Evolutionary conservation across 345 rosid genomes (phyloP).

Genomic region (Heritiera littoralis): DNA sequence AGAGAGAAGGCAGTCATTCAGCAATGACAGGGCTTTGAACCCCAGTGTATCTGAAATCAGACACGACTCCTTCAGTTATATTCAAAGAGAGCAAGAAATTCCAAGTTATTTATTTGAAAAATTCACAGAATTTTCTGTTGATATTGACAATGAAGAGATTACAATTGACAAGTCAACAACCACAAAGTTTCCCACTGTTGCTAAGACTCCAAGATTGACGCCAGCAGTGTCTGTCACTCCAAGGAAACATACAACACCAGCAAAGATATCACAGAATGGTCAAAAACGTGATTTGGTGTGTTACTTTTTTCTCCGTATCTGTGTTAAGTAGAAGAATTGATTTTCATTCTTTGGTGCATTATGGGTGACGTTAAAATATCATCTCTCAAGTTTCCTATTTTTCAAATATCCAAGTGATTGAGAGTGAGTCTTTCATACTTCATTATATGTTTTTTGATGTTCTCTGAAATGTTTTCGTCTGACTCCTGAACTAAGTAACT

Average conservation of each 20-base stretch:
- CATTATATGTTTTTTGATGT: neutral
- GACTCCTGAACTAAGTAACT: neutral
- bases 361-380: slow-evolving; percentile 12
- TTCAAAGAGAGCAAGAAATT: slow-evolving; percentile 48
- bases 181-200: slow-evolving; percentile 33
- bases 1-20: slow-evolving; percentile 66
- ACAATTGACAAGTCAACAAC: slow-evolving; percentile 32
- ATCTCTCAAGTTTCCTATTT: slow-evolving; percentile 3
- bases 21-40: slow-evolving; percentile 71
- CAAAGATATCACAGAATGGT: slow-evolving; percentile 40
- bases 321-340: neutral
- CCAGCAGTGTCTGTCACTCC: slow-evolving; percentile 36
- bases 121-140: slow-evolving; percentile 54
- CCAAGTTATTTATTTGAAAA: slow-evolving; percentile 43
- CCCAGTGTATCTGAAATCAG: slow-evolving; percentile 64
- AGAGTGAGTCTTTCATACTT: neutral
- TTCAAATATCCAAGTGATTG: neutral
- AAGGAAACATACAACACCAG: slow-evolving; percentile 43
- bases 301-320: slow-evolving; percentile 8
- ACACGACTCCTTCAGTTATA: slow-evolving; percentile 50
- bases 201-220: slow-evolving; percentile 46
- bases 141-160: slow-evolving; percentile 42
- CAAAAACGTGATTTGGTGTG: slow-evolving; percentile 49
- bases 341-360: slow-evolving; percentile 9
- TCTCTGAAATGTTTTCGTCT: neutral